Base-by-base conservation (phyloP, 1,284 basidiomycete species). In the Mycena citricolor region DNA sequence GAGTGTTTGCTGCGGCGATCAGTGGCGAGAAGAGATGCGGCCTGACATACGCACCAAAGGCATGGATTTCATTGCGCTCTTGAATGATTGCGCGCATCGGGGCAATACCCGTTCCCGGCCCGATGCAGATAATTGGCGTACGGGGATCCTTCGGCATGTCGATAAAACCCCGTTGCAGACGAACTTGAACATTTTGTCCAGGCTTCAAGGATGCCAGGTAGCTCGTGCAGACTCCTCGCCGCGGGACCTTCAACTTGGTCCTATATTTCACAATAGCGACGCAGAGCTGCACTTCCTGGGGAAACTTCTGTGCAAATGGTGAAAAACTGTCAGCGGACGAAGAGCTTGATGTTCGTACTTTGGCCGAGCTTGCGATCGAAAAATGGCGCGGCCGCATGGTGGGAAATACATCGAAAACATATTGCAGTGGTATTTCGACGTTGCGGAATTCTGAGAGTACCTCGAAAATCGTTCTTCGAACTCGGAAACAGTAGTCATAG, bases 91-190 rank as follows among this genome's bases (percentile, higher is more conserved):
- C 81, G 25, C 93, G 75, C 77, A 97, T 89, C 0, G 95, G 94
- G 0, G 94, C 94, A 5, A 98, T 74, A 7, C 95, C 95, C 0
- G 94, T 99, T 0, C 95, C 95, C 3, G 95, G 95, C 0, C 94
- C 94, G 24, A 98, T 71, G 52, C 91, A 86, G 35, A 98, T 81
- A 7, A 94, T 69, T 0, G 92, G 91, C 2, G 71, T 83, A 4
- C 60, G 54, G 1, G 58, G 49, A 47, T 77, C 68, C 0, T 56
- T 54, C 0, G 86, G 92, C 2, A 86, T 69, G 23, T 63, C 70
- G 42, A 97, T 71, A 6, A 90, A 74, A 0, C 92, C 91, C 26
- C 75, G 73, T 43, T 81, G 76, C 21, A 95, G 68, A 1, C 79
- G 75, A 14, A 95, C 72, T 4, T 74, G 73, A 3, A 97, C 55